Evolutionary conservation across 495 filamentous ascomycete species (phyloP), one percentile per base, ranked within the genome.

Genomic region (Penicillium antarcticum): DNA sequence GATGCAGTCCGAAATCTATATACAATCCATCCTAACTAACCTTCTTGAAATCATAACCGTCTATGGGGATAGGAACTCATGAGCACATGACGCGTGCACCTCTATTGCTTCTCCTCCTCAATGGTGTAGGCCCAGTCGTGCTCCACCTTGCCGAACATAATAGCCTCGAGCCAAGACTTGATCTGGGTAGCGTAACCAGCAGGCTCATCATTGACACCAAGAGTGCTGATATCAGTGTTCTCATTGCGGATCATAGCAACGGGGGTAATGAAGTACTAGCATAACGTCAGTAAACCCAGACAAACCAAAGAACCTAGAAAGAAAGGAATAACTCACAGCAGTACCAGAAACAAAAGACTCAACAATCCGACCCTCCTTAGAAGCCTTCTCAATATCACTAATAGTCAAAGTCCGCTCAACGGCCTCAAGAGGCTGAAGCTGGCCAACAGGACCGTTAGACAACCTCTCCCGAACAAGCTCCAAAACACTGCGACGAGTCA

Each of bases 341-440:
- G 92, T 96, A 9, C 92, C 92, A 35, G 86, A 84, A 19, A 86
- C 88, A 60, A 97, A 96, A 1, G 89, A 80, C 69, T 96, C 92
- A 14, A 95, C 58, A 35, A 96, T 67, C 9, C 92, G 74, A 3
- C 88, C 90, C 65, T 95, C 88, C 45, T 80, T 67, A 37, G 78
- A 70, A 4, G 92, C 92, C 56, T 85, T 78, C 9, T 84, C 72
- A 19, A 97, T 63, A 68, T 97, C 92, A 16, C 70, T 63, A 71
- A 97, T 96, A 5, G 81, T 88, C 63, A 91, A 92, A 39, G 80
- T 80, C 31, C 82, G 71, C 81, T 96, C 91, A 2, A 91, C 82
- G 31, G 94, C 78, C 67, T 92, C 85, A 8, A 88, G 48, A 0
- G 82, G 58, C 49, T 85, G 83, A 34, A 81, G 69, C 13, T 62